A percentile compares a stretch with the other conserved stretches of the same genome.
These are phyloP conservation scores for Microglena sp. DNA, from an alignment of 139 green algal species.

Conservation along the genomic window DNA sequence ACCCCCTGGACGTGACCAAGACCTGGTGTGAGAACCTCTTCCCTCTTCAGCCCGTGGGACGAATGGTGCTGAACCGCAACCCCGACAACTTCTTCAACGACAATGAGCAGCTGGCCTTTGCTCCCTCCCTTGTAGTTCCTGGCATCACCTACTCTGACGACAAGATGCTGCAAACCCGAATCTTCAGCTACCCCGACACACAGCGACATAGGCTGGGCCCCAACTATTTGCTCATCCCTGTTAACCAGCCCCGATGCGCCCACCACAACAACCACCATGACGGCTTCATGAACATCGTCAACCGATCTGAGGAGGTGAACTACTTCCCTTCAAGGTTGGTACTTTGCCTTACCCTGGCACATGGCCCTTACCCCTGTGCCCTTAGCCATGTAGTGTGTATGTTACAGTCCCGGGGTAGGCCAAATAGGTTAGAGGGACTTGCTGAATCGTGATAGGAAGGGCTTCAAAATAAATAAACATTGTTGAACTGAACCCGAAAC, in stretches of 20 bases:
- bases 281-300: conserved; percentile 94
- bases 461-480: too few species aligned
- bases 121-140: conserved; percentile 65
- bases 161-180: conserved; percentile 92
- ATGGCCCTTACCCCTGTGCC: not conserved
- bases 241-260: conserved; percentile 67
- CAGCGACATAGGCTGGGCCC: conserved; percentile 86
- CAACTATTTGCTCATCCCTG: conserved; percentile 91
- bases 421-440: too few species aligned
- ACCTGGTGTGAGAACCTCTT: conserved; percentile 70
- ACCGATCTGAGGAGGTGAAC: conserved; percentile 89
- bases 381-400: too few species aligned
- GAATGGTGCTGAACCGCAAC: conserved; percentile 79
- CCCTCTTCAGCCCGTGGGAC: conserved; percentile 63
- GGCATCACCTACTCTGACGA: conserved; percentile 84
- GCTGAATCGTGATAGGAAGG: too few species aligned
- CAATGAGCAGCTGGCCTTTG: conserved; percentile 79
- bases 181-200: conserved; percentile 72
- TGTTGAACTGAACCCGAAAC: too few species aligned
- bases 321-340: conserved; percentile 84
- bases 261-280: conserved; percentile 97
- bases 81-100: conserved; percentile 78
- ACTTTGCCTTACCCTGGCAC: too few species aligned
- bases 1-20: conserved; percentile 79
- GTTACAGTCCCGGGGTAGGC: too few species aligned